Base-by-base conservation (phyloP, 306 rosid genomes). In the Dryas drummondii region DNA sequence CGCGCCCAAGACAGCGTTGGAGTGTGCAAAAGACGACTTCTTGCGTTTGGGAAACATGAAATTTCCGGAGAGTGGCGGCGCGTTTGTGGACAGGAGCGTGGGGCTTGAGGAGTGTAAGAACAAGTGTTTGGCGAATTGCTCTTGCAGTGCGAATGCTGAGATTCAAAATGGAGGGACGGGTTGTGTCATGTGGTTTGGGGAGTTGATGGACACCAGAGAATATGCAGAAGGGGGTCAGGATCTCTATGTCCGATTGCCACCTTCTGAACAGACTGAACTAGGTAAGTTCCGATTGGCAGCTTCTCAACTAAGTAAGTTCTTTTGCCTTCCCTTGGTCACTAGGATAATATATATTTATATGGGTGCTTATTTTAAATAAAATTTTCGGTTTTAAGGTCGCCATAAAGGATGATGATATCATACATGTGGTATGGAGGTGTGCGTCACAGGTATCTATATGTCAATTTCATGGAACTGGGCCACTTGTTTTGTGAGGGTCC, bases 251-350 rank as follows among this genome's bases (percentile, higher is more conserved):
- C 78, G 90, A 67, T 82, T 89, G 51, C 87, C 96, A 9, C 87
- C 97, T 86, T 83, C 97, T 51, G 97, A 89, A 22, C 22, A 22
- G 22, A 0, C 22, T 22, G 22, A 22, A 54, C 37, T 84, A 22
- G 97, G 97, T 91, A 88, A 0, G 79, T 55, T 50, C 17, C 41
- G 89, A 67, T 82, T 89, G 51, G 88, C 96, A 9, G 88, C 97
- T 86, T 83, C 97, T 51, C 96, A 89, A 54, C 37, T 84, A 22
- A 96, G 97, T 91, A 88, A 0, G 77, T 55, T 50, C 17, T 15
- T 32, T 60, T 5, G n/a, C 22, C 4, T 32, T 4, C 45, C 1
- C 3, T 46, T 8, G 9, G 4, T 46, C 6, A 2, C 9, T 46
- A 46, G 4, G 3, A 46, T 22, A 5, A 46, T 46, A 46, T 32